phyloP scores from a whole-genome alignment of 306 rosid species.

The Dalbergia oliveri region DNA sequence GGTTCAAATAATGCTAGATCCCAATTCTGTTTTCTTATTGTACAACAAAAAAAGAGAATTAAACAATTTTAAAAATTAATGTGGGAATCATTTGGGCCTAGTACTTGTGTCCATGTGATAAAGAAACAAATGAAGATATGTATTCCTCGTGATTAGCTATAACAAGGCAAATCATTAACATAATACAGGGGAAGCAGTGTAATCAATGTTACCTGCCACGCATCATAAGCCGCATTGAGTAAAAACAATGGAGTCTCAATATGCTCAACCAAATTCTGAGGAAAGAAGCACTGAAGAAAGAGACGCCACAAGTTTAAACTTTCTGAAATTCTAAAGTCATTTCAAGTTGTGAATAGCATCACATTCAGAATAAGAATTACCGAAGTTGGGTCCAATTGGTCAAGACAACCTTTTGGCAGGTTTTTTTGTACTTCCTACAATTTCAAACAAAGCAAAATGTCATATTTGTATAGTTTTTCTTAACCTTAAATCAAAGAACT shows the following conservation, averaged over 20 bases:
- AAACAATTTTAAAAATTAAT: too few relatives aligned
- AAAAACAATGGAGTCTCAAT: slow-evolving; percentile 86
- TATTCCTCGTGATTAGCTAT: not conserved
- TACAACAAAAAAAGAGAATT: not conserved
- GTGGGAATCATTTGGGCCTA: not conserved
- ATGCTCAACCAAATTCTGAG: slow-evolving; percentile 74
- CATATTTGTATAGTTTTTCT: slow-evolving; percentile 27
- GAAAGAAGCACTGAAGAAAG: slow-evolving; percentile 83
- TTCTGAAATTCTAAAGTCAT: slow-evolving; percentile 18
- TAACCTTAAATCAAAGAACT: slow-evolving; percentile 26
- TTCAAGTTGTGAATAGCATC: slow-evolving; percentile 22
- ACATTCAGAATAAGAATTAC: slow-evolving; percentile 56
- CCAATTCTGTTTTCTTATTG: too few relatives aligned
- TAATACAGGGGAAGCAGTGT: not conserved
- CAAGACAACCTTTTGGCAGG: slow-evolving; percentile 70
- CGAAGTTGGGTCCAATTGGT: slow-evolving; percentile 74
- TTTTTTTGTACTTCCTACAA: slow-evolving; percentile 74
- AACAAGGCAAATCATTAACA: slow-evolving; percentile 18
- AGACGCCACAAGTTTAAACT: slow-evolving; percentile 17
- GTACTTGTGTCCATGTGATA: not conserved
- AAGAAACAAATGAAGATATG: slow-evolving; percentile 5
- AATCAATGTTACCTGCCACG: slow-evolving; percentile 83
- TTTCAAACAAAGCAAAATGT: slow-evolving; percentile 21
- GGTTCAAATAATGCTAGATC: too few relatives aligned
- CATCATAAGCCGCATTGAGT: slow-evolving; percentile 90